Evolutionary conservation across 2,329 filamentous ascomycete species (phyloP).

Genomic region (Dactylellina parvicollis): DNA sequence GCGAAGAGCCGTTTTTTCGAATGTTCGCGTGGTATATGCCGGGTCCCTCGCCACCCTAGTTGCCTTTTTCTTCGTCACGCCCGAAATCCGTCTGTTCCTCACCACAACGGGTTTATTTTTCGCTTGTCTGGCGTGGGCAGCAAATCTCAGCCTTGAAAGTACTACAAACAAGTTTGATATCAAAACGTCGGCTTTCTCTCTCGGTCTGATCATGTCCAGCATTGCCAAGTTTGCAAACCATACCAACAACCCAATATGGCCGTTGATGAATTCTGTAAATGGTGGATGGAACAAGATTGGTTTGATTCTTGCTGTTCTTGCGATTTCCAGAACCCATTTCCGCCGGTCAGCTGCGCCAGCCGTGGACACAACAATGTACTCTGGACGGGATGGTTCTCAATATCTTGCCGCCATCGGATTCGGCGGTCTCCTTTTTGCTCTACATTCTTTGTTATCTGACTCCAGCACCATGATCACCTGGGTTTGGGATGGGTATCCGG

Average conservation of each 20-base stretch:
- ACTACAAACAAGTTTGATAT: slow-evolving; percentile 81
- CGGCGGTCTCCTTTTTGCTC: slow-evolving; percentile 83
- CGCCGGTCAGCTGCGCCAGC: slow-evolving; percentile 67
- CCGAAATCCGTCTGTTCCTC: slow-evolving; percentile 78
- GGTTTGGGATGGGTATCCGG: slow-evolving; percentile 96
- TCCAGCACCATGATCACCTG: slow-evolving; percentile 99
- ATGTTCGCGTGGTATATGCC: slow-evolving; percentile 77
- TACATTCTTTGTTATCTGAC: slow-evolving; percentile 93
- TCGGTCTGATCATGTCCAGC: slow-evolving; percentile 85
- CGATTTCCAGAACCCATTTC: slow-evolving; percentile 79
- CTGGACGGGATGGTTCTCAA: slow-evolving; percentile 73
- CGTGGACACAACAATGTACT: slow-evolving; percentile 66
- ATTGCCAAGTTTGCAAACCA: slow-evolving; percentile 91
- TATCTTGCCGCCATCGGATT: slow-evolving; percentile 79
- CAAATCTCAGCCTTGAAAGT: slow-evolving; percentile 79
- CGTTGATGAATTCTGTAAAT: slow-evolving; percentile 86
- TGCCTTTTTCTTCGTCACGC: slow-evolving; percentile 79
- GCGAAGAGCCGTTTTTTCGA: slow-evolving; percentile 73
- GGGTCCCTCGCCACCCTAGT: slow-evolving; percentile 80
- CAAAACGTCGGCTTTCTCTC: slow-evolving; percentile 79
- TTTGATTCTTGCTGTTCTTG: slow-evolving; percentile 77
- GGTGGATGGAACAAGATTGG: slow-evolving; percentile 92
- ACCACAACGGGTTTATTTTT: slow-evolving; percentile 83
- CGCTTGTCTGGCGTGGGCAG: slow-evolving; percentile 84
- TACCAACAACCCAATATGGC: slow-evolving; percentile 98